phyloP scores from a whole-genome alignment of 495 filamentous ascomycete species.

The Apiosordaria backusii region DNA sequence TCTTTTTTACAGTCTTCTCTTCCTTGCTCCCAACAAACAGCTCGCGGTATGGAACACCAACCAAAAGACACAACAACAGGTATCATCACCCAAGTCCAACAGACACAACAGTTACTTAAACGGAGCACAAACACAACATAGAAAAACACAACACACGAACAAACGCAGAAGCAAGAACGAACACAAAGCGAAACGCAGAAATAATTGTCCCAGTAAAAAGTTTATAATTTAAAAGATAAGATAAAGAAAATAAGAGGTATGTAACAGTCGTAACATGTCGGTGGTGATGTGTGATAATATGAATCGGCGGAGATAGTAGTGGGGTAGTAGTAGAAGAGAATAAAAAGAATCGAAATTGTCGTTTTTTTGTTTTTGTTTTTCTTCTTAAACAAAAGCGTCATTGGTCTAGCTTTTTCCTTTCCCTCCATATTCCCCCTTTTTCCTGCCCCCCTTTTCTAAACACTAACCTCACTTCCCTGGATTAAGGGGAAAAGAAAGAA shows the following conservation, averaged over 20 bases:
- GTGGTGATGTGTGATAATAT: background rate
- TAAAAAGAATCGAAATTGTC: background rate
- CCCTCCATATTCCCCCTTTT: background rate
- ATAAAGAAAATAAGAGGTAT: background rate
- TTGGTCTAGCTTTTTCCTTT: background rate
- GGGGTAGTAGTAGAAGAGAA: background rate
- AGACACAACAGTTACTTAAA: background rate
- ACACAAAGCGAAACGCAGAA: background rate
- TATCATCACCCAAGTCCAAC: background rate
- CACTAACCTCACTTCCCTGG: background rate
- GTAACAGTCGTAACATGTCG: constrained; percentile 1
- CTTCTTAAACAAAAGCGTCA: background rate
- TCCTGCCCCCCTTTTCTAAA: background rate
- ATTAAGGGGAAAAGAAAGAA: background rate
- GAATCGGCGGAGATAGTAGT: background rate
- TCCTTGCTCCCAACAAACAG: background rate
- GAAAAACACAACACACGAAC: background rate
- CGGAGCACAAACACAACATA: background rate
- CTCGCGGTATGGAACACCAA: background rate
- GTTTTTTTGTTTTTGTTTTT: background rate
- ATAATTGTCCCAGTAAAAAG: background rate
- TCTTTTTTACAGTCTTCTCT: background rate
- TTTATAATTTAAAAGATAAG: constrained; percentile 1
- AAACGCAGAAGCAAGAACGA: background rate
- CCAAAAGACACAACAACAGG: background rate